Percentiles rank a stretch among this genome's conserved stretches.
Evolutionary conservation across 192 early-diverging fungal species (phyloP).

Genomic region (Rhizophagus sp.): DNA sequence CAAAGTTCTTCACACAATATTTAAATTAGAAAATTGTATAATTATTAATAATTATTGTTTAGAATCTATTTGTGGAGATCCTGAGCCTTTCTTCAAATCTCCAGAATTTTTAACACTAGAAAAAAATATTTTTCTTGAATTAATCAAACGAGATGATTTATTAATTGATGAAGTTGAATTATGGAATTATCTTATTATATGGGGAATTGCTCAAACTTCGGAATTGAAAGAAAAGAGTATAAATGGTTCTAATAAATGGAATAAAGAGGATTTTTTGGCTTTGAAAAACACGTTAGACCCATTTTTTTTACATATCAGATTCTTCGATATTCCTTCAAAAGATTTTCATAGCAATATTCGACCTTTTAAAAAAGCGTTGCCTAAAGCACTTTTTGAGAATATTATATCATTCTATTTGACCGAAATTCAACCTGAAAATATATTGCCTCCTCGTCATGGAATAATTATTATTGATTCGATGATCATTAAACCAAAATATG

Average conservation of each 20-base stretch:
- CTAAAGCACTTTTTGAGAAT: background rate
- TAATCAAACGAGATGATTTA: constrained; percentile 7
- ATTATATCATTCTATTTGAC: background rate
- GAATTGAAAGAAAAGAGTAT: background rate
- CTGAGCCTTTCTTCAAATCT: background rate
- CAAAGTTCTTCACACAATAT: background rate
- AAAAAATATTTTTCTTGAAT: constrained; percentile 5
- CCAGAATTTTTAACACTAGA: constrained; percentile 6
- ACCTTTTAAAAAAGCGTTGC: background rate
- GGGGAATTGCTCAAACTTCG: constrained; percentile 4
- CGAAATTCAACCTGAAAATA: too few species aligned
- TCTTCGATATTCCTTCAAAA: constrained; percentile 6
- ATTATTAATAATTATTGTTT: too few species aligned
- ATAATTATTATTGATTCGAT: too few species aligned
- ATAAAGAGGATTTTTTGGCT: background rate
- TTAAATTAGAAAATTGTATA: background rate
- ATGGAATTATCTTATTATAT: constrained; percentile 21
- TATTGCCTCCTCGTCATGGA: too few species aligned
- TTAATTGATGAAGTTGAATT: constrained; percentile 20
- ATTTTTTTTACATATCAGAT: constrained; percentile 4
- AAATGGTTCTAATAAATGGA: too few species aligned
- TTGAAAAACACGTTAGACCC: background rate
- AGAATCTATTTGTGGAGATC: constrained; percentile 2
- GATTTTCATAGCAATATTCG: constrained; percentile 6
- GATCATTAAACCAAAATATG: background rate